phyloP scores from a whole-genome alignment of 768 basidiomycete genomes.

The Tylopilus felleus region DNA sequence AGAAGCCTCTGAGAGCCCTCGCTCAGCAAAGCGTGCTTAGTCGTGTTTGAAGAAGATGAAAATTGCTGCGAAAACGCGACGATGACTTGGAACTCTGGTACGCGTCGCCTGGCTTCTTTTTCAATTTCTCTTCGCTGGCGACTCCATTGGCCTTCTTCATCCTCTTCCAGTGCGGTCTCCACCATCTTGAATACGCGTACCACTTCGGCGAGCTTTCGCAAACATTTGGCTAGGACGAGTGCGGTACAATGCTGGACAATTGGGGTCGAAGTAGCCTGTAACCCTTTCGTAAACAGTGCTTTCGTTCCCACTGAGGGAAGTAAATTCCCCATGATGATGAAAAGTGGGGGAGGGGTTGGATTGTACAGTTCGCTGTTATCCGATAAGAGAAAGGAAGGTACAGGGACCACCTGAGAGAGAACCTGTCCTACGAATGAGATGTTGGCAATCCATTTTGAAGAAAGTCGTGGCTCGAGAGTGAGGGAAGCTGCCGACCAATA shows the following conservation, averaged over 20 bases:
- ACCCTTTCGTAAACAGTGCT: slow-evolving; percentile 73
- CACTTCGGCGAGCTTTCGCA: slow-evolving; percentile 67
- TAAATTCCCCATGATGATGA: slow-evolving; percentile 69
- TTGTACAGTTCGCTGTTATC: slow-evolving; percentile 47
- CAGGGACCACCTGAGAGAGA: slow-evolving; percentile 72
- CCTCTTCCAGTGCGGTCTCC: slow-evolving; percentile 55
- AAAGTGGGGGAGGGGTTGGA: slow-evolving; percentile 72
- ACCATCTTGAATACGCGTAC: slow-evolving; percentile 46
- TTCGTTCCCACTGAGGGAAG: slow-evolving; percentile 74
- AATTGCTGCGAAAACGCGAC: slow-evolving; percentile 73
- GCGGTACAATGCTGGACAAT: slow-evolving; percentile 88
- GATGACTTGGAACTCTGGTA: slow-evolving; percentile 86
- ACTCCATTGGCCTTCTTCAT: slow-evolving; percentile 72
- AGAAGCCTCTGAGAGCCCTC: slow-evolving; percentile 80
- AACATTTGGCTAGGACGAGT: slow-evolving; percentile 68
- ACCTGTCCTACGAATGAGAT: slow-evolving; percentile 79
- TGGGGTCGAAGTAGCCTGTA: slow-evolving; percentile 58
- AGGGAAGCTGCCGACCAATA: slow-evolving; percentile 69
- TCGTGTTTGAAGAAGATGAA: slow-evolving; percentile 30
- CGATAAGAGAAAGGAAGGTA: slow-evolving; percentile 56
- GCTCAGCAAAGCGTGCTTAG: slow-evolving; percentile 58
- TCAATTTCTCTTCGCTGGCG: slow-evolving; percentile 65
- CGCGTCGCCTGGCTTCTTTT: slow-evolving; percentile 65
- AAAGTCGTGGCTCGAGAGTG: slow-evolving; percentile 81
- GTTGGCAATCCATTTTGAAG: slow-evolving; percentile 89